Base-by-base conservation (phyloP, 169 alveolate species). In the Plasmodium adleri region DNA sequence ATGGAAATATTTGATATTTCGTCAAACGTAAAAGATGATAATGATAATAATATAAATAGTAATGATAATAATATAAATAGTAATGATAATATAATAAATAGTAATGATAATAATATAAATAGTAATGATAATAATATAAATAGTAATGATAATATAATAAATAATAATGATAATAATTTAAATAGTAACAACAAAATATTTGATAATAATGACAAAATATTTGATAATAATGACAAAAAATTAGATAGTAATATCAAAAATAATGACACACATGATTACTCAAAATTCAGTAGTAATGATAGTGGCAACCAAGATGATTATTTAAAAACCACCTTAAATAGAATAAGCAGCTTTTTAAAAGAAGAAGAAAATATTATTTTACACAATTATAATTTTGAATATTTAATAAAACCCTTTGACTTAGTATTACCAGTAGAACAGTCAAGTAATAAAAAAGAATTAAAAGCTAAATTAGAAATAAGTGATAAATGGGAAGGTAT, bases 401-500 rank as follows among this genome's bases (percentile, higher is more conserved):
- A 92, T 62, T 71, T 93, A 45, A 66, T 76, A 71, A 83, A 93
- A 92, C 93, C 92, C 39, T 86, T 87, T 85, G 91, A 74, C 43
- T 47, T 90, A 66, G 88, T 88, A 20, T 56, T 88, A 26, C 74
- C 90, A 15, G 88, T 80, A 39, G 80, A 74, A 32, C 94, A 90
- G 62, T 74, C 93, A 20, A 64, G 93, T 22, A 91, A 68, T 15
- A 91, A 78, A 66, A 87, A 87, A 70, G 96, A 95, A 86, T 59
- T 93, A 71, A 86, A 85, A 49, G 95, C 93, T 15, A 50, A 87
- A 24, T 86, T 93, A 26, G 94, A 93, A 88, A 90, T 93, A 74
- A 59, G 90, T 49, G 92, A 92, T 71, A 92, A 90, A 67, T 75
- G 93, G 70, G 93, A 93, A 75, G 95, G 95, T 13, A 87, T 95